Evolutionary conservation across 2,329 filamentous ascomycete genomes (phyloP), one percentile per base, ranked within the genome.

Genomic region (Diplodia intermedia): DNA sequence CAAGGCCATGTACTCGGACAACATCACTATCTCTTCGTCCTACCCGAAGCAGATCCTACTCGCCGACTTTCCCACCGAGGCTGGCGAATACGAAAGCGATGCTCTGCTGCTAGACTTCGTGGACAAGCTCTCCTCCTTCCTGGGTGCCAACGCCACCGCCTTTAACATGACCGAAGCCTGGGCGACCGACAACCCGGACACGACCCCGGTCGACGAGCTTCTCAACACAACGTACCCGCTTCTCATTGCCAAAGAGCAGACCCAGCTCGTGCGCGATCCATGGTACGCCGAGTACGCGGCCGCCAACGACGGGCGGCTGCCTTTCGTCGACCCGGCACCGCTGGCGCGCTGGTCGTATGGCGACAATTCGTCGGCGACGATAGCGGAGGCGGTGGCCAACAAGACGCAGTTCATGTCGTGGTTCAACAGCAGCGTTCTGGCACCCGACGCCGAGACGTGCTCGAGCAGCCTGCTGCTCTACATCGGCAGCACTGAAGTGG

Each of bases 401-500:
- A 86, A 86, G 70, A 84, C 84, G 0, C 71, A 78, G 1, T 85
- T 85, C 70, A 77, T 78, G 66, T 70, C 75, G 9, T 86, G 83
- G 83, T 84, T 86, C 72, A 82, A 82, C 56, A 74, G 70, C 36
- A 76, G 82, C 7, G 78, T 87, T 6, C 77, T 86, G 23, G 72
- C 78, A 0, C 73, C 80, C 0, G 78, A 81, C 20, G 53, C 74
- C 0, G 68, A 79, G 33, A 82, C 81, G 0, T 88, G 86, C 74
- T 85, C 83, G 4, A 79, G 83, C 6, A 81, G 78, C 26, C 69
- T 88, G 0, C 69, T 86, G 20, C 73, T 88, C 15, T 86, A 87
- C 69, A 76, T 82, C 0, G 82, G 80, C 20, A 79, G 74, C 52
- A 72, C 71, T 68, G 84, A 72, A 70, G 79, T 69, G 31, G 65